Evolutionary conservation across 371 early-diverging fungal genomes (phyloP), one percentile per base, ranked within the genome.

Genomic region (Apophysomyces variabilis): DNA sequence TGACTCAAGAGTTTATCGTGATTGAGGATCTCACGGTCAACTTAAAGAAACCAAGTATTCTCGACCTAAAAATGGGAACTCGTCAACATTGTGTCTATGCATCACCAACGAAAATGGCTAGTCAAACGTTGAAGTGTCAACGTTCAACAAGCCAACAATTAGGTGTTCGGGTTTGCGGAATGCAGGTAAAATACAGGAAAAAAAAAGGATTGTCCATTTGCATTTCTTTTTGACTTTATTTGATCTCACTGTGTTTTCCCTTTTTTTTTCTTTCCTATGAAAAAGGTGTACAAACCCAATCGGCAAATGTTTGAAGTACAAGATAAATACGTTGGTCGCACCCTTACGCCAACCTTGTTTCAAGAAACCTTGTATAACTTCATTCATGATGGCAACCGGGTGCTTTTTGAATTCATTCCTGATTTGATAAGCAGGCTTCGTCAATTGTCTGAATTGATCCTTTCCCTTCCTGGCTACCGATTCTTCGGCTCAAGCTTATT

Each of bases 51-150:
- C 97, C 98, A 0, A 96, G 96, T 66, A 92, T 98, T 26, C 84
- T 98, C 59, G 97, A 98, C 75, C 84, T 98, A 64, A 98, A 98
- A 70, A 96, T 98, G 96, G 98, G 98, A 16, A 95, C 94, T 12
- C 82, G 98, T 4, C 98, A 98, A 77, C 91, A 96, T 71, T 96
- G 97, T 1, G 88, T 97, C 58, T 83, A 92, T 78, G 95, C 93
- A 0, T 78, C 91, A 1, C 79, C 83, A 11, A 87, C 89, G 41
- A 98, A 98, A 75, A 83, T 87, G 56, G 72, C 79, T 32, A 91
- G 91, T 47, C 96, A 97, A 75, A 94, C 90, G 59, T 73, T 83
- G 60, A 97, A 96, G 76, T 95, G 95, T 67, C 92, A 90, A 66
- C 83, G 84, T 56, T 92, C 93, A 14, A 98, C 98, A 41, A 94